phyloP scores from a whole-genome alignment of 2,329 filamentous ascomycete species.

The Fusarium oxysporum region DNA sequence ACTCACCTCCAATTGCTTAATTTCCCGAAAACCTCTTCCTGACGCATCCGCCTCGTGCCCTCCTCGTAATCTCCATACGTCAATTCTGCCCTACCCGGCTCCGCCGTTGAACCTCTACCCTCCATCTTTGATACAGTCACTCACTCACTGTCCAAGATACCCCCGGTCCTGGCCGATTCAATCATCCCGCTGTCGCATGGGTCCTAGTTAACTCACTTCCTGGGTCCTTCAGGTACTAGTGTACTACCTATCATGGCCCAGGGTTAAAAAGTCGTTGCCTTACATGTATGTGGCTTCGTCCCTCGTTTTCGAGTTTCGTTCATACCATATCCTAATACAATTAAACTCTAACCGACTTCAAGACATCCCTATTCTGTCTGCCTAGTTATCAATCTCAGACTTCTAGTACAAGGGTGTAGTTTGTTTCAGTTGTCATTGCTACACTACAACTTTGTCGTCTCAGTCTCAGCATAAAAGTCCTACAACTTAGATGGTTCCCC shows the following conservation, averaged over 20 bases:
- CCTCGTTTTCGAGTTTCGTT: constrained; percentile 25
- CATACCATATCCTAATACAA: constrained; percentile 15
- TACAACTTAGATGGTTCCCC: constrained; percentile 12
- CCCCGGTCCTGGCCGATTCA: constrained; percentile 39
- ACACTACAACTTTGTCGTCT: not conserved
- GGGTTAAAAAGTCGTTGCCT: constrained; percentile 36
- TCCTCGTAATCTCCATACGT: constrained; percentile 41
- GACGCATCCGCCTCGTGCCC: constrained; percentile 32
- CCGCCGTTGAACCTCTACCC: constrained; percentile 13
- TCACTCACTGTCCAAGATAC: constrained; percentile 13
- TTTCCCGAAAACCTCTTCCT: constrained; percentile 1
- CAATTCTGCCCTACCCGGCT: constrained; percentile 43
- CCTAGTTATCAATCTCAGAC: constrained; percentile 5
- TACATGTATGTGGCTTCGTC: constrained; percentile 39
- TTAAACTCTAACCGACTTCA: constrained; percentile 9
- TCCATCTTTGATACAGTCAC: constrained; percentile 26
- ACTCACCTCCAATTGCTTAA: constrained; percentile 16
- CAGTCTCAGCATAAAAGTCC: constrained; percentile 1
- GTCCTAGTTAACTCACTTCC: constrained; percentile 12
- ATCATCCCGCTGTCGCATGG: constrained; percentile 42
- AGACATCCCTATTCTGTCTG: constrained; percentile 10
- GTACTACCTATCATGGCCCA: constrained; percentile 18
- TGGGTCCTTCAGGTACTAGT: constrained; percentile 32
- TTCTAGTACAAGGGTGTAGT: not conserved
- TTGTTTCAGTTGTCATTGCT: not conserved